Evolutionary conservation across 2,329 filamentous ascomycete genomes (phyloP).

Genomic region (Sclerotinia glacialis): DNA sequence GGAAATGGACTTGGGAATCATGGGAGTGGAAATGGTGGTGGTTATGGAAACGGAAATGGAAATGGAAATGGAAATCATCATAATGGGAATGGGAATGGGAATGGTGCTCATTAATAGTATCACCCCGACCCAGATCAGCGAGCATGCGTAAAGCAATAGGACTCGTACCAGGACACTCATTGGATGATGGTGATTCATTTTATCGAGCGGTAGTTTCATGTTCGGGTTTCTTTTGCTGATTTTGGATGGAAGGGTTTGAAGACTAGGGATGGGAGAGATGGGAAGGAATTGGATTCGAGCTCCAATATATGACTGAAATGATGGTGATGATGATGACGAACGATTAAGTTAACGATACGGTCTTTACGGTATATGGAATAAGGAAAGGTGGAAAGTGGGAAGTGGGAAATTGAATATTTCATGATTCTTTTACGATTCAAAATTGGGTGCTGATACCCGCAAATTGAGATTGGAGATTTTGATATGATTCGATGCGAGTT

Average conservation of each 20-base stretch:
- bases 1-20: background rate
- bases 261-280: background rate
- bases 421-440: constrained; percentile 9
- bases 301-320: background rate
- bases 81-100: constrained; percentile 9
- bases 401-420: background rate
- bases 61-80: background rate
- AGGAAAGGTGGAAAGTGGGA: background rate
- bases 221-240: no score
- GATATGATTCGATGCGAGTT: no score
- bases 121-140: no score
- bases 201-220: no score
- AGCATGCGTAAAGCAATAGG: background rate
- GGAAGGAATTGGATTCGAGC: background rate
- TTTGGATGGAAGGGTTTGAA: background rate
- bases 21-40: background rate
- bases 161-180: background rate
- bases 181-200: background rate
- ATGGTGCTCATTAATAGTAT: background rate
- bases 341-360: background rate
- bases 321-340: background rate
- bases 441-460: background rate
- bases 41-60: background rate
- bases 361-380: background rate
- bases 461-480: no score